Conservation (phyloP, 257 asterid genomes). For the Nemophila menziesii region DNA sequence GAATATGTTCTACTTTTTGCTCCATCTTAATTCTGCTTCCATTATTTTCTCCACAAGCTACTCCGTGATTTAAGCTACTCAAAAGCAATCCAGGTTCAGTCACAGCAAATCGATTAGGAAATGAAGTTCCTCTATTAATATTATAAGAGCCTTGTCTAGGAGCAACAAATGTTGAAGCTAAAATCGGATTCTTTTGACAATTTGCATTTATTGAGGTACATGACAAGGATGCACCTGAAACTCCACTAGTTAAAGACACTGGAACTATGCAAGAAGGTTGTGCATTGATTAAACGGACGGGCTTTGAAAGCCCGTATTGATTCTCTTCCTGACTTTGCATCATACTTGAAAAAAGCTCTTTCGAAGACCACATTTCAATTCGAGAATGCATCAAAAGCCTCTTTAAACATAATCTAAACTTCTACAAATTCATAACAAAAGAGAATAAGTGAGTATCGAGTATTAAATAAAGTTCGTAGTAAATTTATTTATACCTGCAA, state of each 20-base stretch:
- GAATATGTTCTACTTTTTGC: constrained; percentile 36
- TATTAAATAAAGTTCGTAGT: too few species aligned
- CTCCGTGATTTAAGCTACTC: constrained; percentile 26
- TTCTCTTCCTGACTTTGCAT: constrained; percentile 26
- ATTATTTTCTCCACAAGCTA: constrained; percentile 21
- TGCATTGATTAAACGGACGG: constrained; percentile 38
- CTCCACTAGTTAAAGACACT: constrained; percentile 17
- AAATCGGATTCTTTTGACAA: constrained; percentile 28
- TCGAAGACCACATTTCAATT: constrained; percentile 36
- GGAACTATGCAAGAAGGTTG: constrained; percentile 68
- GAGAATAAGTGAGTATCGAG: neutral
- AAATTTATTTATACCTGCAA: constrained; percentile 64
- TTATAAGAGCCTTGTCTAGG: constrained; percentile 26
- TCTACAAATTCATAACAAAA: constrained; percentile 29
- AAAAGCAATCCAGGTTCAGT: constrained; percentile 31
- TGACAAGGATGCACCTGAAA: constrained; percentile 24
- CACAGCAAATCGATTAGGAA: constrained; percentile 54
- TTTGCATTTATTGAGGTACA: constrained; percentile 24
- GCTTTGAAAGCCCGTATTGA: constrained; percentile 25
- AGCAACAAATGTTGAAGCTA: constrained; percentile 20
- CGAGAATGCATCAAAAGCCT: constrained; percentile 47
- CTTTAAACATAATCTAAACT: constrained; percentile 68
- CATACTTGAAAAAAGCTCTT: constrained; percentile 21
- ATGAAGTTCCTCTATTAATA: constrained; percentile 32
- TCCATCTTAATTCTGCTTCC: constrained; percentile 57